Evolutionary conservation across 257 asterid species (phyloP).

Genomic region (Solanum arcanum): DNA sequence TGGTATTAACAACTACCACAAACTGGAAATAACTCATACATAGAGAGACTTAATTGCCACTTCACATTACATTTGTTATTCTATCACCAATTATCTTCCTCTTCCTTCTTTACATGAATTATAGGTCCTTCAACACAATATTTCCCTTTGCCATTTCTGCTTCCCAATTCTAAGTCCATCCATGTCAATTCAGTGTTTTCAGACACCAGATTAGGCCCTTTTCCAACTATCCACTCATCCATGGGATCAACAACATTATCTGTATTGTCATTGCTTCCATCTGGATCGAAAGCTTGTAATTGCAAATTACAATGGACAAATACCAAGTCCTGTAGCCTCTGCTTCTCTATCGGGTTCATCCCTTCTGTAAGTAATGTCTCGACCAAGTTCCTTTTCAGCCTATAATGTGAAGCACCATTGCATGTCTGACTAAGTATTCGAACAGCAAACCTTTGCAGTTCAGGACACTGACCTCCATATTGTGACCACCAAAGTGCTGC

Average conservation of each 20-base stretch:
- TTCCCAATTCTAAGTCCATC: constrained; percentile 4
- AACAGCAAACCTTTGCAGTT: constrained; percentile 43
- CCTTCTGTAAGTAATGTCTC: constrained; percentile 20
- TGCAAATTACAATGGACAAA: constrained; percentile 42
- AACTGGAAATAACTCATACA: neutral
- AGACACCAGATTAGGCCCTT: neutral
- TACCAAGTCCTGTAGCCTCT: constrained; percentile 17
- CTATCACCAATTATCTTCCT: neutral
- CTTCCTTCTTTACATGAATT: neutral
- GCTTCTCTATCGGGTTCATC: constrained; percentile 13
- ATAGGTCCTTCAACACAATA: neutral
- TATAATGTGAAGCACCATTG: constrained; percentile 34
- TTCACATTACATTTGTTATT: neutral
- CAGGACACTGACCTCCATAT: constrained; percentile 34
- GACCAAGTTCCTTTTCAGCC: constrained; percentile 26
- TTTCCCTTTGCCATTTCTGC: neutral
- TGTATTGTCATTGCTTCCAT: neutral
- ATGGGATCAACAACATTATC: constrained; percentile 6
- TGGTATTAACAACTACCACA: neutral
- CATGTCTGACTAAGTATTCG: constrained; percentile 54
- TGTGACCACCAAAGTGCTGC: constrained; percentile 60
- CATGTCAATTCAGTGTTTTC: neutral
- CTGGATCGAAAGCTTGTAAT: constrained; percentile 21
- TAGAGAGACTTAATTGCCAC: neutral
- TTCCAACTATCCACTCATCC: constrained; percentile 19